Base-by-base conservation (phyloP, 768 basidiomycete species). In the Fibroporia radiculosa region DNA sequence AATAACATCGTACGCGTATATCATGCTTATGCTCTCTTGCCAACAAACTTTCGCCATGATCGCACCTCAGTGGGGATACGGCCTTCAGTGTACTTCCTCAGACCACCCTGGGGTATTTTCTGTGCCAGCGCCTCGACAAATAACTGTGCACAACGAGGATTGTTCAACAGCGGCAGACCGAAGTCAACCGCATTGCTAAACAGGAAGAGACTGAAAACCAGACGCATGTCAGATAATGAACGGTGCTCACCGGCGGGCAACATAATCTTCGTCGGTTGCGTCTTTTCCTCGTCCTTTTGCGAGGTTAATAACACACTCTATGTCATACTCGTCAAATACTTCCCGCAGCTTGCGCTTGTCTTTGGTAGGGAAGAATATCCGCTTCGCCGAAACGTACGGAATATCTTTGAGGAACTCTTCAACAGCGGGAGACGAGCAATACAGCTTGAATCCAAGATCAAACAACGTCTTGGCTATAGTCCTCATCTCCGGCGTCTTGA, bases 261-360 rank as follows among this genome's bases (percentile, higher is more conserved):
- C 93, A 57, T 99, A 99, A 56, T 98, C 93, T 60, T 97, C 90
- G 60, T 98, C 96, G 11, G 80, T 71, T 11, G 82, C 78, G 55
- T 80, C 78, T 32, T 67, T 69, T 26, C 84, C 93, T 5, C 92
- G 82, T 44, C 77, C 67, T 56, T 82, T 79, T 10, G 95, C 84
- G 41, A 99, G 74, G 68, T 98, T 97, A 66, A 98, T 80, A 33
- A 99, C 96, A 37, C 81, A 84, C 58, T 92, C 85, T 55, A 99
- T 95, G 53, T 97, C 89, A 62, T 84, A 85, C 64, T 95, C 87
- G 62, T 91, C 88, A 50, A 90, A 93, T 11, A 95, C 95, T 61
- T 92, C 84, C 27, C 90, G 84, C 13, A 98, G 72, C 64, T 89
- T 92, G 38, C 96, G 76, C 74, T 99, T 98, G 67, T 99, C 96